These are phyloP conservation scores for Lipomyces anomalus DNA, from an alignment of 805 yeast genomes.

Conservation along the genomic window DNA sequence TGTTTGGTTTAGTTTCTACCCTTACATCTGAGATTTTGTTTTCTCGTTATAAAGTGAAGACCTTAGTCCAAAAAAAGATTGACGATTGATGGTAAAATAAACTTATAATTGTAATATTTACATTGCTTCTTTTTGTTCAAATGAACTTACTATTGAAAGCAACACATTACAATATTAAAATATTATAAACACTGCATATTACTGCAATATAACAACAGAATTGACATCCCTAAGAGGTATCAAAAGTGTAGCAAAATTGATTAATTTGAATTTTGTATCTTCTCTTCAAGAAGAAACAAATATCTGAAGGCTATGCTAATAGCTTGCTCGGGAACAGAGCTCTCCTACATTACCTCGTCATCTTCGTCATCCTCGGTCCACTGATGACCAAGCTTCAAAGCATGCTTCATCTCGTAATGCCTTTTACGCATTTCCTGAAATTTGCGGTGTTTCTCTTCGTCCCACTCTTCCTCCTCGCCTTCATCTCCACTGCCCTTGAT, in stretches of 20 bases:
- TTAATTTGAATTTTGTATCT: not conserved
- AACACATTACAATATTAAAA: no score
- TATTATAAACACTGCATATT: not conserved
- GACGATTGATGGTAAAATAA: no score
- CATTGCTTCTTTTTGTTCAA: no score
- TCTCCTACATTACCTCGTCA: conserved; percentile 17
- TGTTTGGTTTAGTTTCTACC: no score
- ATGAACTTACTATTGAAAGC: no score
- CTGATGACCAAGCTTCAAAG: conserved; percentile 26
- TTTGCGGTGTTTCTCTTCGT: conserved; percentile 50
- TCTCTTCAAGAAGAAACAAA: not conserved
- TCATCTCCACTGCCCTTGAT: conserved; percentile 26
- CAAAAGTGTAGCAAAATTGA: not conserved
- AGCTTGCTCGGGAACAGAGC: no score
- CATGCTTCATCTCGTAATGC: conserved; percentile 57
- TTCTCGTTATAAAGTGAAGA: no score
- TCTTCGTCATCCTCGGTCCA: conserved; percentile 27
- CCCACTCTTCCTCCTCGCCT: conserved; percentile 39
- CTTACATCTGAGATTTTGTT: no score
- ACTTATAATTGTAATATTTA: no score
- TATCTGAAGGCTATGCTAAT: not conserved
- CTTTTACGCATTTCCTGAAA: conserved; percentile 76
- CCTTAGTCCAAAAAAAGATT: no score
- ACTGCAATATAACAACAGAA: not conserved
- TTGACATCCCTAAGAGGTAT: not conserved